Evolutionary conservation across 805 yeast genomes (phyloP).

Genomic region (Kodamaea kaohsiungensis): DNA sequence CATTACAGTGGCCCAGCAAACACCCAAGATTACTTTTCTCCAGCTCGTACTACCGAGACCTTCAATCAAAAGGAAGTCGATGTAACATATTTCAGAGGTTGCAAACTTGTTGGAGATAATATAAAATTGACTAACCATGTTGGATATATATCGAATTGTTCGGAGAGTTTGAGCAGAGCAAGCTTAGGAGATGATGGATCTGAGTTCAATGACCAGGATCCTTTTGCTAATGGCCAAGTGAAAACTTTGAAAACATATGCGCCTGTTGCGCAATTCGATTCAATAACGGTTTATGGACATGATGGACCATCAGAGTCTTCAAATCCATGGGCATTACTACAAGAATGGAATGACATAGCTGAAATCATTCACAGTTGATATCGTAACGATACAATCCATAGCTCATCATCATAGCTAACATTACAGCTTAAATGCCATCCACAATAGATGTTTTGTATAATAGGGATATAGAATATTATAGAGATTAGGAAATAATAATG

Average conservation of each 20-base stretch:
- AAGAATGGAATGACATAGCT: slow-evolving; percentile 31
- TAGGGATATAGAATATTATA: too few species aligned
- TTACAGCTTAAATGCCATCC: too few species aligned
- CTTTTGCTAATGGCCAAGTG: slow-evolving; percentile 12
- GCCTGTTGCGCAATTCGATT: slow-evolving; percentile 24
- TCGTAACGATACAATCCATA: too few species aligned
- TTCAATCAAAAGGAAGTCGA: slow-evolving; percentile 13
- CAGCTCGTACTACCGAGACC: slow-evolving; percentile 24
- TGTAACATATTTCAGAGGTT: slow-evolving; percentile 36
- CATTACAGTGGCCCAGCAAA: slow-evolving; percentile 31
- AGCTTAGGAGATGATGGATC: neutral
- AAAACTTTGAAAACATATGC: slow-evolving; percentile 18
- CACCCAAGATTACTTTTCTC: slow-evolving; percentile 32
- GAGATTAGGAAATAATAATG: too few species aligned
- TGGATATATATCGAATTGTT: slow-evolving; percentile 30
- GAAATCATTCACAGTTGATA: slow-evolving; percentile 29
- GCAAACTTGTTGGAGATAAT: slow-evolving; percentile 29
- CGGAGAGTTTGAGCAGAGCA: slow-evolving; percentile 12
- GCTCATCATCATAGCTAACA: too few species aligned
- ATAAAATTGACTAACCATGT: slow-evolving; percentile 17
- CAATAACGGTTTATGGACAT: slow-evolving; percentile 30
- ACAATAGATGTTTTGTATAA: too few species aligned
- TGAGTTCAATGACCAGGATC: slow-evolving; percentile 2
- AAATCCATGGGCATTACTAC: slow-evolving; percentile 27
- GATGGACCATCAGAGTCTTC: slow-evolving; percentile 20